Conservation (phyloP, 495 filamentous ascomycete genomes). For the Schizothecium vesticola region DNA sequence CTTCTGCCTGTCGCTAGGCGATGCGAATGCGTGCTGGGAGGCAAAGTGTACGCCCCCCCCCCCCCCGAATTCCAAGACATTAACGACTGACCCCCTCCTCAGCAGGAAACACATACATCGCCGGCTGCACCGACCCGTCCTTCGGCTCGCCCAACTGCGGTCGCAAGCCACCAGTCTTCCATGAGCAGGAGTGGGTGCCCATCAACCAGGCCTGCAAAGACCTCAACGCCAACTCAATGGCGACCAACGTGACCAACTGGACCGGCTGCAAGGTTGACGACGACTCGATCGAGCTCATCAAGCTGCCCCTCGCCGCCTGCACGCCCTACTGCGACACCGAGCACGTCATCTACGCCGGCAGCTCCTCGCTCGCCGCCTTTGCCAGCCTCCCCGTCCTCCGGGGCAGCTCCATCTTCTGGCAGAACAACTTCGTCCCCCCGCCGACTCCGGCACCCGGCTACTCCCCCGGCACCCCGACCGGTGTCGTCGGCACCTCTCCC, state of each 20-base stretch:
- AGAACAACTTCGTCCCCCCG: slow-evolving; percentile 14
- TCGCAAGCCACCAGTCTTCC: slow-evolving; percentile 14
- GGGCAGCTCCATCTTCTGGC: slow-evolving; percentile 21
- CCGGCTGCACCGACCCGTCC: slow-evolving; percentile 22
- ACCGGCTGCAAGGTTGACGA: slow-evolving; percentile 15
- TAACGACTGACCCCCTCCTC: not conserved
- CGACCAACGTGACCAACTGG: slow-evolving; percentile 12
- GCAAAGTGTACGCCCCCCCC: slow-evolving; percentile 8
- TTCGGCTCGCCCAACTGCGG: slow-evolving; percentile 18
- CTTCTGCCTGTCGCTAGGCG: slow-evolving; percentile 15
- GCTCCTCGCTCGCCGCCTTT: slow-evolving; percentile 16
- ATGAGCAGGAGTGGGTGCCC: slow-evolving; percentile 20
- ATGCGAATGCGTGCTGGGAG: slow-evolving; percentile 20
- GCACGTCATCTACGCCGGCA: slow-evolving; percentile 16
- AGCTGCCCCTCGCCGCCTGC: slow-evolving; percentile 18
- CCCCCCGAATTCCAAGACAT: not conserved
- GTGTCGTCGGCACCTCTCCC: slow-evolving; percentile 2
- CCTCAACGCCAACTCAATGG: slow-evolving; percentile 8
- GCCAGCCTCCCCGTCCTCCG: slow-evolving; percentile 14
- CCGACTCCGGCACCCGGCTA: slow-evolving; percentile 13
- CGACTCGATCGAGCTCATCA: slow-evolving; percentile 15
- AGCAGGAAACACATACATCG: slow-evolving; percentile 20
- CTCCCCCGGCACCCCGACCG: slow-evolving; percentile 7
- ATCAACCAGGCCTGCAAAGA: slow-evolving; percentile 21
- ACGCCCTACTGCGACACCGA: slow-evolving; percentile 16